phyloP scores from a whole-genome alignment of 2,329 filamentous ascomycete genomes.

The Cylindrodendrum hubeiense region DNA sequence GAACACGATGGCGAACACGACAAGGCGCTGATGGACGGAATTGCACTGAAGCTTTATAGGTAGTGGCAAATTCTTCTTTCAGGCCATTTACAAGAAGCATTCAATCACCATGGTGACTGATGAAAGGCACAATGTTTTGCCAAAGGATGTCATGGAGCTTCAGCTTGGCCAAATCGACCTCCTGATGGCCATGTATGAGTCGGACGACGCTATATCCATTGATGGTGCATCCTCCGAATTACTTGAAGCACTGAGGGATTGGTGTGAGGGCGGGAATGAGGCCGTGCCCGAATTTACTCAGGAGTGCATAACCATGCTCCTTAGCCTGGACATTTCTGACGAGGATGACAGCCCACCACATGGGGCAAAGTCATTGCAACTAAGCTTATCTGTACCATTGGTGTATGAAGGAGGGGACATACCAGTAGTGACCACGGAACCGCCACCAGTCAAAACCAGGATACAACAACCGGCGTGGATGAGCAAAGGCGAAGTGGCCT shows the following conservation, averaged over 20 bases:
- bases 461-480: constrained; percentile 65
- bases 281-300: constrained; percentile 10
- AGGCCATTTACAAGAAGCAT: not conserved
- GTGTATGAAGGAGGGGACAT: constrained; percentile 9
- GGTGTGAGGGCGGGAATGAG: constrained; percentile 37
- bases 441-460: constrained; percentile 56
- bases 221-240: constrained; percentile 34
- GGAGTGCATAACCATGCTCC: constrained; percentile 37
- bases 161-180: constrained; percentile 64
- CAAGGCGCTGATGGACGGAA: not conserved
- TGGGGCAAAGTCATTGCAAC: constrained; percentile 39
- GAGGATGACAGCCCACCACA: constrained; percentile 2
- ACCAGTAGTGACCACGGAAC: constrained; percentile 43
- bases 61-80: not conserved
- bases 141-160: constrained; percentile 59
- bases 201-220: constrained; percentile 49
- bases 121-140: constrained; percentile 38
- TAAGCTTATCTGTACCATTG: constrained; percentile 53
- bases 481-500: constrained; percentile 59
- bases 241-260: constrained; percentile 36
- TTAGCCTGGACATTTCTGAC: constrained; percentile 42
- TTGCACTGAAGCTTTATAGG: not conserved
- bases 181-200: constrained; percentile 64
- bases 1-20: too few relatives aligned
- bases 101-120: not conserved